Conservation (phyloP, 108 stramenopile genomes). For the Skeletonema costatum region DNA sequence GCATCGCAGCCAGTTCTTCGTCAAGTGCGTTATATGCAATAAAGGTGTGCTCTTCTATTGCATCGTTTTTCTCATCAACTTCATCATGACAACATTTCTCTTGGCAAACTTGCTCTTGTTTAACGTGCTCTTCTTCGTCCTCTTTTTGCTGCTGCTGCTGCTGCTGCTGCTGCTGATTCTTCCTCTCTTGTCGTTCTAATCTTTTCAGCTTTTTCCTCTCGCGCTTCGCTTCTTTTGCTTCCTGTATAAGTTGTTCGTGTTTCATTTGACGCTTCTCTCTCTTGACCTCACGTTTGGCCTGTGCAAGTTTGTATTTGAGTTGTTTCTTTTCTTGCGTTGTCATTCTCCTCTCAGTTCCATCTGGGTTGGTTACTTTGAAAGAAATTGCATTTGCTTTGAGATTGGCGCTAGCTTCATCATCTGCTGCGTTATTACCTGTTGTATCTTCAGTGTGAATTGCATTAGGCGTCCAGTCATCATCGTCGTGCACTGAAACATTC, state of each 20-base stretch:
- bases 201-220: slow-evolving; percentile 30
- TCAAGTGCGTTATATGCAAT: slow-evolving; percentile 35
- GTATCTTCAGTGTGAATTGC: not conserved
- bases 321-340: slow-evolving; percentile 75
- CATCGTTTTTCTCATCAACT: not conserved
- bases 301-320: slow-evolving; percentile 45
- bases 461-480: slow-evolving; percentile 23
- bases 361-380: slow-evolving; percentile 56
- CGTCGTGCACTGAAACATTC: not conserved
- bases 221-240: slow-evolving; percentile 32
- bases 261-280: slow-evolving; percentile 38
- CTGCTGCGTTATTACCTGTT: not conserved
- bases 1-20: slow-evolving; percentile 57
- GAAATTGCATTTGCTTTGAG: not conserved
- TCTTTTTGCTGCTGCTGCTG: slow-evolving; percentile 5
- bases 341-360: slow-evolving; percentile 76
- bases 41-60: not conserved
- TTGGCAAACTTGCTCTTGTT: not conserved
- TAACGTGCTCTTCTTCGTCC: not conserved
- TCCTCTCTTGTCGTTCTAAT: slow-evolving; percentile 1
- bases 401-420: not conserved
- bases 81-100: not conserved
- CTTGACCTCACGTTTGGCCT: slow-evolving; percentile 20
- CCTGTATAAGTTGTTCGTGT: slow-evolving; percentile 15
- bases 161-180: not conserved